A percentile compares a stretch with the other conserved stretches of the same genome.
Evolutionary conservation across 139 green algal species (phyloP).

Genomic region (Trebouxia sp.): DNA sequence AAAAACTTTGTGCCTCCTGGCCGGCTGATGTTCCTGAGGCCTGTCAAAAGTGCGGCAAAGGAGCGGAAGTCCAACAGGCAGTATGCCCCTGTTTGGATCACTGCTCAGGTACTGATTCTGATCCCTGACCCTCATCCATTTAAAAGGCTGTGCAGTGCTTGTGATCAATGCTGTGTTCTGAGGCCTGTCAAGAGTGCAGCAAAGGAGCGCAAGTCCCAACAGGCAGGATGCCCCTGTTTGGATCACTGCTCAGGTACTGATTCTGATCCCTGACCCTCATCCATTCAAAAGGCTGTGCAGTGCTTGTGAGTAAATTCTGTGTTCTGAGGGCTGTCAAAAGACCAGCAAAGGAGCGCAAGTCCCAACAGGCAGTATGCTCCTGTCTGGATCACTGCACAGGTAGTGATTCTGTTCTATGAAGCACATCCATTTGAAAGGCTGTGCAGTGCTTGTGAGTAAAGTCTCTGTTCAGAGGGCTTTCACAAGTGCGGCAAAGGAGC

Average conservation of each 20-base stretch:
- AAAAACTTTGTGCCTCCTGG: slow-evolving; percentile 31
- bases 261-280: too few species aligned
- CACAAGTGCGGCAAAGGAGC: slow-evolving; percentile 1
- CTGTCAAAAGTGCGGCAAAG: slow-evolving; percentile 22
- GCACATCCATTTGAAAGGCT: too few species aligned
- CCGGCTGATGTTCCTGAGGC: slow-evolving; percentile 43
- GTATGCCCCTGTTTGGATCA: slow-evolving; percentile 39
- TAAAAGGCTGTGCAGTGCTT: too few species aligned
- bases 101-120: slow-evolving; percentile 4
- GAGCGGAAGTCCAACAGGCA: not conserved
- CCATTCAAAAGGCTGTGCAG: too few species aligned
- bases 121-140: too few species aligned
- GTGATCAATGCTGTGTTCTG: too few species aligned
- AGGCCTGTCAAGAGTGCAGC: slow-evolving; percentile 30
- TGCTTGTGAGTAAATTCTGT: too few species aligned
- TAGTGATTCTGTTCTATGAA: too few species aligned
- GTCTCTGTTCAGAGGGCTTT: slow-evolving; percentile 39
- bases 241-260: slow-evolving; percentile 24
- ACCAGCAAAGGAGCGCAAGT: not conserved
- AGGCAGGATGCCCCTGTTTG: slow-evolving; percentile 34
- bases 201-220: not conserved
- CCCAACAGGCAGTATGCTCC: slow-evolving; percentile 22
- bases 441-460: too few species aligned
- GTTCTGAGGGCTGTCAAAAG: slow-evolving; percentile 40
- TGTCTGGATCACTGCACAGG: slow-evolving; percentile 35